Conservation (phyloP, 192 early-diverging fungal genomes). For the Funneliformis mosseae region DNA sequence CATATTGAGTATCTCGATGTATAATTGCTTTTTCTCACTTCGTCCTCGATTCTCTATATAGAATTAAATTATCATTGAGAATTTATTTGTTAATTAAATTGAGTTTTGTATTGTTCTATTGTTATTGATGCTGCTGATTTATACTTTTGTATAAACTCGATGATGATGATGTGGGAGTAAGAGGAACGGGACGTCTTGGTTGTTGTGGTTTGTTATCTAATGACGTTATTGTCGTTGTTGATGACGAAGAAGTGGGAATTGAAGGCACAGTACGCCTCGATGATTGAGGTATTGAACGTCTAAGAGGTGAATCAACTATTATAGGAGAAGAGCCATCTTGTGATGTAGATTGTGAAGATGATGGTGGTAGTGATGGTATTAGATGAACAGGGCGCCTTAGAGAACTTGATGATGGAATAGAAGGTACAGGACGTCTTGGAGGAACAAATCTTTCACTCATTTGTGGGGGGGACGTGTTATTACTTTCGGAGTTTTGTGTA, state of each 20-base stretch:
- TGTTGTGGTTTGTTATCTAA: not conserved
- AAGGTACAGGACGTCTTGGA: not conserved
- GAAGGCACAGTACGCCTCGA: not conserved
- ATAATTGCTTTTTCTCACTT: too few species aligned
- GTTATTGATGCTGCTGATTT: not conserved
- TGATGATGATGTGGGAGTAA: not conserved
- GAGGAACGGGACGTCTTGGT: not conserved
- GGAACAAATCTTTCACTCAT: not conserved
- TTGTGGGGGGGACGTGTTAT: not conserved
- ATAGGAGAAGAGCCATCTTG: not conserved
- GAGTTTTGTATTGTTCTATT: not conserved
- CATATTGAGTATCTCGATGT: too few species aligned
- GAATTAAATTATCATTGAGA: not conserved
- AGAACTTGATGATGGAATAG: not conserved
- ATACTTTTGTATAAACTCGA: not conserved
- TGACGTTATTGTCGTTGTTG: not conserved
- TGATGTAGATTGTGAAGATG: not conserved
- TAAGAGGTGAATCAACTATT: not conserved
- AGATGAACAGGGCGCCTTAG: not conserved
- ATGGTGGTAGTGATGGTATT: not conserved
- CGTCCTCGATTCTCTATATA: too few species aligned
- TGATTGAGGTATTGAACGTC: not conserved
- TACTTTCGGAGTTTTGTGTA: not conserved
- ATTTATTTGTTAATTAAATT: not conserved
- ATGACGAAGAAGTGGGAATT: not conserved